These are phyloP conservation scores for Paramyrothecium roridum DNA, from an alignment of 2,329 filamentous ascomycete species.

Conservation along the genomic window DNA sequence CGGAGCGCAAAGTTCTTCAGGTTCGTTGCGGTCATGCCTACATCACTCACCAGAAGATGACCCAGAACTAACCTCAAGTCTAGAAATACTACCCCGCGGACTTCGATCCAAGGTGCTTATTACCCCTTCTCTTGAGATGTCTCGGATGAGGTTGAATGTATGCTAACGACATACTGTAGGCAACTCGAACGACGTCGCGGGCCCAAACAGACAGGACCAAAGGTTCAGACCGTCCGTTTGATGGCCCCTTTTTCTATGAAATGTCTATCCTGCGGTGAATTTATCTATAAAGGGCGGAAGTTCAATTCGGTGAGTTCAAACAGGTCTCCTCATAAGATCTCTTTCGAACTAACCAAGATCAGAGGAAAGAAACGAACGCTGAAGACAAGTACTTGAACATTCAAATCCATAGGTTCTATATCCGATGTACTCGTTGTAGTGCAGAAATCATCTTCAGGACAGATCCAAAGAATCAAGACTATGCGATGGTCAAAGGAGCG, in stretches of 20 bases:
- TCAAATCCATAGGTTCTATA: constrained; percentile 78
- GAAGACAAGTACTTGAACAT: constrained; percentile 88
- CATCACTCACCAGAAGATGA: constrained; percentile 4
- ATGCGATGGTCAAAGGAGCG: constrained; percentile 74
- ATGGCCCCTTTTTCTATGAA: constrained; percentile 57
- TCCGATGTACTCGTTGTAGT: constrained; percentile 81
- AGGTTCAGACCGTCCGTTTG: constrained; percentile 80
- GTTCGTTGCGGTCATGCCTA: constrained; percentile 6
- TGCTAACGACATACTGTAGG: no score
- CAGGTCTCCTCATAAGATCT: not conserved
- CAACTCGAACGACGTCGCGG: constrained; percentile 52
- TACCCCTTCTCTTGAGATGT: no score
- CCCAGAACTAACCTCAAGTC: not conserved
- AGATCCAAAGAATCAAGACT: constrained; percentile 94
- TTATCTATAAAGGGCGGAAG: constrained; percentile 89
- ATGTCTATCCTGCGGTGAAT: constrained; percentile 59
- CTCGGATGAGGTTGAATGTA: no score
- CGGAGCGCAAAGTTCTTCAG: constrained; percentile 76
- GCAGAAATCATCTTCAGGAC: constrained; percentile 91
- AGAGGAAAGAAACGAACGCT: constrained; percentile 79
- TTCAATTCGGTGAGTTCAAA: constrained; percentile 59
- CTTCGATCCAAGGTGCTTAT: constrained; percentile 75
- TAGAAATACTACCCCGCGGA: constrained; percentile 67
- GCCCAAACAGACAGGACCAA: constrained; percentile 71
- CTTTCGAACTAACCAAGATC: not conserved